Conservation (phyloP, 331 rosid genomes). For the Acacia concinna region DNA sequence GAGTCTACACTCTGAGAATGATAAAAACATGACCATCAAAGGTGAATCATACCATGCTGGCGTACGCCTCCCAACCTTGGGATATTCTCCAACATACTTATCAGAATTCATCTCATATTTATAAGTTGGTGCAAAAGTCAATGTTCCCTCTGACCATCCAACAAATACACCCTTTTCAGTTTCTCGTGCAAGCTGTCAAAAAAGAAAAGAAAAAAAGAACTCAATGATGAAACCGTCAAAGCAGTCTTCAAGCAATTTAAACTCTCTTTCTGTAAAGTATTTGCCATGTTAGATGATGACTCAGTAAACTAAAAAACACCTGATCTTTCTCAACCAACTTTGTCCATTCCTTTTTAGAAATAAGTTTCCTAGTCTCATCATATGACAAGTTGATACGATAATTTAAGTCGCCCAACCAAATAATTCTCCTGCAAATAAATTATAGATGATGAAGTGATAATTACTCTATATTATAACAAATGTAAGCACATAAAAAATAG, state of each 20-base stretch:
- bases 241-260: background rate
- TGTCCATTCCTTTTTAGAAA: slow-evolving; percentile 69
- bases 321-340: slow-evolving; percentile 79
- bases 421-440: slow-evolving; percentile 51
- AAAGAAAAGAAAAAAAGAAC: slow-evolving; percentile 31
- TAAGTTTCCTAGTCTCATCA: slow-evolving; percentile 62
- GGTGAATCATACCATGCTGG: slow-evolving; percentile 80
- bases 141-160: slow-evolving; percentile 90
- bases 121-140: slow-evolving; percentile 84
- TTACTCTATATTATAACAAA: background rate
- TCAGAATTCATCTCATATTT: slow-evolving; percentile 82
- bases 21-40: background rate
- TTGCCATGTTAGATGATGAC: slow-evolving; percentile 3
- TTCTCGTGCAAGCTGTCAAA: slow-evolving; percentile 67
- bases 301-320: slow-evolving; percentile 43
- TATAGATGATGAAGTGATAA: background rate
- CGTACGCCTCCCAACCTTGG: slow-evolving; percentile 69
- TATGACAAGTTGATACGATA: slow-evolving; percentile 78
- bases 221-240: slow-evolving; percentile 31
- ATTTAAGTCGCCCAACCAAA: slow-evolving; percentile 94
- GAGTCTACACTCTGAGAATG: background rate
- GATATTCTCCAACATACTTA: slow-evolving; percentile 82
- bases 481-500: slow-evolving; percentile 8
- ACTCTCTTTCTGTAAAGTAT: background rate
- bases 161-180: slow-evolving; percentile 68